Conservation (phyloP, 441 rosid species). For the Pelargonium australe region DNA sequence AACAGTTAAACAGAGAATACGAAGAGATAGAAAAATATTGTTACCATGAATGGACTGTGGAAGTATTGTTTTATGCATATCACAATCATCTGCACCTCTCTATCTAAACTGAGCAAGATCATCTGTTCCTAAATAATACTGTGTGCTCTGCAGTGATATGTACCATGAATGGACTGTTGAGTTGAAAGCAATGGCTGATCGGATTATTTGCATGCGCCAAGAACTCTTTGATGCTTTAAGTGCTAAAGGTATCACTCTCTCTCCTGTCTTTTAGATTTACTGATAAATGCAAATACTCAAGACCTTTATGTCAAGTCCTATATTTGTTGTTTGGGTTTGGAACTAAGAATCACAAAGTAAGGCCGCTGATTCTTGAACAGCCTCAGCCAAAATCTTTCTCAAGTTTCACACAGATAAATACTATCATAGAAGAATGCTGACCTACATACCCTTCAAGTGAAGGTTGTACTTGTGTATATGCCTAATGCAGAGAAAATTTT, state of each 20-base stretch:
- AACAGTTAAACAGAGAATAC: not conserved
- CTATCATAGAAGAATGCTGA: not conserved
- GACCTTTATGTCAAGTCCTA: not conserved
- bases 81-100: not conserved
- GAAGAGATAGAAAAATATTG: not conserved
- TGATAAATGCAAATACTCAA: not conserved
- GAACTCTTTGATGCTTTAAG: slow-evolving; percentile 45
- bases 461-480: not conserved
- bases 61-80: not conserved
- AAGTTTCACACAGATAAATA: not conserved
- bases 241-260: slow-evolving; percentile 33
- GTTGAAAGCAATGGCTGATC: slow-evolving; percentile 65
- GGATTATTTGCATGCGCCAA: slow-evolving; percentile 57
- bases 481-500: not conserved
- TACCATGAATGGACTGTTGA: slow-evolving; percentile 55
- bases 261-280: not conserved
- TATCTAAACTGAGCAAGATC: not conserved
- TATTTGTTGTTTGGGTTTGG: slow-evolving; percentile 5
- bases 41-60: too few relatives aligned
- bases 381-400: not conserved
- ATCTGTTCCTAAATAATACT: slow-evolving; percentile 1
- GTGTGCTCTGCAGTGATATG: slow-evolving; percentile 33
- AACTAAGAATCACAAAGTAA: slow-evolving; percentile 5
- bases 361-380: slow-evolving; percentile 7
- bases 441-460: not conserved